Evolutionary conservation across 1,284 basidiomycete species (phyloP), one percentile per base, ranked within the genome.

Genomic region (Ustilago loliicola): DNA sequence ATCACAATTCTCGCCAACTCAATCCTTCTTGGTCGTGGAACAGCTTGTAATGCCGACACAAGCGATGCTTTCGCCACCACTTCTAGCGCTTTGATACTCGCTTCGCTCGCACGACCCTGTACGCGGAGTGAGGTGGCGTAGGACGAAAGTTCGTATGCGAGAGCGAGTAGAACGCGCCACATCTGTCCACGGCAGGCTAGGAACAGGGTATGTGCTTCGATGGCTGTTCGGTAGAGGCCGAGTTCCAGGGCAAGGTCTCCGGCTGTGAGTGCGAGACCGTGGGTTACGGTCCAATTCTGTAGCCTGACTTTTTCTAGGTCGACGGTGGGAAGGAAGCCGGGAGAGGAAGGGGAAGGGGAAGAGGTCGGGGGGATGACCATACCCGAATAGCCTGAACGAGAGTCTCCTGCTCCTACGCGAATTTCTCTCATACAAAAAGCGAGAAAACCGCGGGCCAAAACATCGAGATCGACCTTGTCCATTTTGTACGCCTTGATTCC

Each of bases 211-310:
- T 72, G 66, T 25, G 70, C 63, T 29, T 77, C 75, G 13, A 77
- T 66, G 0, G 75, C 75, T 1, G 63, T 64, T 1, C 68, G 42
- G 23, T 65, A 72, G 3, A 66, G 50, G 0, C 63, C 66, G 0
- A 72, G 17, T 25, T 77, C 63, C n/a, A 77, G 56, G 0, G 70
- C 70, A 2, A 77, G 42, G n/a, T 77, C 62, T 1, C 70, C 75
- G 0, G 60, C 56, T 0, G 75, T 72, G 8, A 77, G 66, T 0
- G 75, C 75, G 1, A 72, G 32, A 2, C 75, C 75, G 23, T 69
- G 64, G 3, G 56, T 58, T 1, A 77, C 70, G 2, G 75, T 77
- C 75, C 75, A 77, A 32, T 77, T 77, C 25, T 77, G 70, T 2
- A 58, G 4, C 6, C 27, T n/a, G 13, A 77, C 55, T 25, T 56